Evolutionary conservation across 108 stramenopile genomes (phyloP).

Genomic region (Licmophora abbreviata): DNA sequence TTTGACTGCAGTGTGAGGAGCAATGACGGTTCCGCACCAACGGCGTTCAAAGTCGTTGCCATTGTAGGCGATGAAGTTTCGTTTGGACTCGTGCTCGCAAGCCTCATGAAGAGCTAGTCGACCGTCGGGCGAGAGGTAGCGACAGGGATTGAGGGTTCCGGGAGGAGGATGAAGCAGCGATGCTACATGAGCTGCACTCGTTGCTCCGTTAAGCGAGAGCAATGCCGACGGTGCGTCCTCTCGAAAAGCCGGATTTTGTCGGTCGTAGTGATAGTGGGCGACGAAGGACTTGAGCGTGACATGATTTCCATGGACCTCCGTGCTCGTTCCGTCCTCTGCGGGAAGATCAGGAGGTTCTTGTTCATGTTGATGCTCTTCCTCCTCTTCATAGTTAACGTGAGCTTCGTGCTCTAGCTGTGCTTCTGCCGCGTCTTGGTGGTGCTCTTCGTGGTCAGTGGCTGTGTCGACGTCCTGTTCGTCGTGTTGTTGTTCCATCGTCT

Average conservation of each 20-base stretch:
- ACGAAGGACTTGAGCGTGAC: conserved; percentile 10
- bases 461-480: no score
- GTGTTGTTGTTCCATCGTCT: no score
- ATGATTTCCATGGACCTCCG: not conserved
- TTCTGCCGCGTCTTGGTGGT: no score
- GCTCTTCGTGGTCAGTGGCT: no score
- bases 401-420: no score
- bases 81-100: conserved; percentile 2
- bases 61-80: conserved; percentile 33
- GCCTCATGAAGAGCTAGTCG: not conserved
- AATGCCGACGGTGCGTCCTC: no score
- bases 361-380: no score
- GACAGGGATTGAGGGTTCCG: not conserved
- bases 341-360: no score
- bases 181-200: not conserved
- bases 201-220: not conserved
- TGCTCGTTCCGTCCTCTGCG: no score
- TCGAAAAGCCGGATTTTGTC: conserved; percentile 26
- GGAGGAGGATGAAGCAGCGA: not conserved
- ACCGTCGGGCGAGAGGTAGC: not conserved
- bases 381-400: no score
- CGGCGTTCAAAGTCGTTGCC: conserved; percentile 15
- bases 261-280: conserved; percentile 23
- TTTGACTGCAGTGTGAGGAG: conserved; percentile 16
- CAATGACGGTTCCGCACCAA: conserved; percentile 33